Evolutionary conservation across 2,329 filamentous ascomycete genomes (phyloP).

Genomic region (Alternaria brassicicola): DNA sequence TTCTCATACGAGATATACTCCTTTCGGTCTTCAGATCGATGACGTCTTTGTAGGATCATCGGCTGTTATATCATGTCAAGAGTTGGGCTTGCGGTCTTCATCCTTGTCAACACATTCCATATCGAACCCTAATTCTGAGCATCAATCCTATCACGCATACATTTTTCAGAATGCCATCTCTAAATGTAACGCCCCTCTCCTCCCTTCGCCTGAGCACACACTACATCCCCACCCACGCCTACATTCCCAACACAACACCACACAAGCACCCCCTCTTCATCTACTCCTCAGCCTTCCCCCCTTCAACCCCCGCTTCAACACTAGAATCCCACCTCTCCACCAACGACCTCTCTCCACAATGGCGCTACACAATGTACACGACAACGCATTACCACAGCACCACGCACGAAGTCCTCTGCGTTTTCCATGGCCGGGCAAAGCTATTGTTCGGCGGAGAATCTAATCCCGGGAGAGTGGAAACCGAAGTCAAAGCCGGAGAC

Average conservation of each 20-base stretch:
- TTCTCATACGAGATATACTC: neutral
- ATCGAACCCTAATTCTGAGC: neutral
- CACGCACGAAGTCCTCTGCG: conserved; percentile 69
- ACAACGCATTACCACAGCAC: conserved; percentile 72
- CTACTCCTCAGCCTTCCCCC: conserved; percentile 65
- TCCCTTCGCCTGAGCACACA: conserved; percentile 63
- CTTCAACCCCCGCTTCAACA: conserved; percentile 51
- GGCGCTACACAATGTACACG: conserved; percentile 72
- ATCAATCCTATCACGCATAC: neutral
- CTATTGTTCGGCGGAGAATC: conserved; percentile 71
- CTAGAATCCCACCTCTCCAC: conserved; percentile 63
- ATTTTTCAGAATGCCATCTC: conserved; percentile 15
- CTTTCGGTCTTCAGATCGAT: neutral
- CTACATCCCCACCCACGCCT: conserved; percentile 62
- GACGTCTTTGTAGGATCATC: conserved; percentile 1
- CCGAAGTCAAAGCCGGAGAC: conserved; percentile 63
- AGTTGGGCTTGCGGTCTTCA: too few species aligned
- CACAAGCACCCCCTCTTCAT: conserved; percentile 68
- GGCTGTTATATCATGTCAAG: neutral
- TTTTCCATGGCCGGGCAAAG: conserved; percentile 63
- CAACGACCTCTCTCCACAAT: conserved; percentile 64
- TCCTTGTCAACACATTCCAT: neutral
- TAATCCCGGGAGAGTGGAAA: conserved; percentile 64
- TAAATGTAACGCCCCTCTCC: conserved; percentile 53
- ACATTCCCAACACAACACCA: conserved; percentile 69